Evolutionary conservation across 228 moss, liverwort and hornwort genomes (phyloP), one percentile per base, ranked within the genome.

Genomic region (Sphagnum fallax): DNA sequence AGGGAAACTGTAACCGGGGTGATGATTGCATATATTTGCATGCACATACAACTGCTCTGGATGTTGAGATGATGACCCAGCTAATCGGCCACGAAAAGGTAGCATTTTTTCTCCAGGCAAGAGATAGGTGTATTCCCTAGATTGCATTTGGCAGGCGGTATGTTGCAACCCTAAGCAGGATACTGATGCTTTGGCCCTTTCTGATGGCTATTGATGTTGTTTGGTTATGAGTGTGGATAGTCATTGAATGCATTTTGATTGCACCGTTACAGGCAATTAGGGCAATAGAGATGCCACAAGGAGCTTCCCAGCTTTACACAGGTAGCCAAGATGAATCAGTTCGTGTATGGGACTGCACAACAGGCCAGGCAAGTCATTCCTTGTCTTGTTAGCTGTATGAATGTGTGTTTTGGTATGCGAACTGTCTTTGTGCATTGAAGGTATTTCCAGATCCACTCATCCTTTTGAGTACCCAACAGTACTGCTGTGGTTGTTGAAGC

Each of bases 21-120:
- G 88, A 98, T 47, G 75, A 80, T 50, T 98, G 98, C 82, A 87
- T 93, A 71, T 98, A 75, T 13, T 68, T 98, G 66, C 94, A 98
- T 82, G 84, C 98, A 48, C 90, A 98, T 72, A 78, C 90, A 16
- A 88, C 89, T 65, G 89, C 85, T 67, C 82, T 90, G 53, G 92
- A 93, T 62, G 90, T 98, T 68, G 86, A 78, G 72, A 78, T 98
- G 83, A 92, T 86, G 81, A 98, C 91, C 64, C 83, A 79, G 84
- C 90, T 94, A 67, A 69, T 75, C 75, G 98, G 94, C 47, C 98
- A 94, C 82, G 98, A 92, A 75, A 93, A 98, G 84, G 88, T 88
- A 52, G 67, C 7, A 15, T 59, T 52, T 70, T 32, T 53, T 57
- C 69, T 66, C 51, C 32, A 32, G 32, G 32, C 32, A 32, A 32